Conservation (phyloP, 2,329 filamentous ascomycete species). For the Penicillium concentricum region DNA sequence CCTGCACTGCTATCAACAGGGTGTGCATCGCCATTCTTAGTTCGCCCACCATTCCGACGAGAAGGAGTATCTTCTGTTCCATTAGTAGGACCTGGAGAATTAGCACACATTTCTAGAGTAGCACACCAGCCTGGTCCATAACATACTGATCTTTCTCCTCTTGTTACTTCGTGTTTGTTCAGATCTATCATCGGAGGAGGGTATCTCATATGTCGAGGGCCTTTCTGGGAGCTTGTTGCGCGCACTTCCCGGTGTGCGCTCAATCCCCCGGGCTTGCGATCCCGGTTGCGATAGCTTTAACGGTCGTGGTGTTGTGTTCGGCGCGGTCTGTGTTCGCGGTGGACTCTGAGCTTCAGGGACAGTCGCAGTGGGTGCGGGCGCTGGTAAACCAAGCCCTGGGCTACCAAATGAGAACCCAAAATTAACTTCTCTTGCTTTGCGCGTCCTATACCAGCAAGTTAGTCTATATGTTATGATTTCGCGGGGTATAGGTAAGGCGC, state of each 20-base stretch:
- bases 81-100: constrained; percentile 16
- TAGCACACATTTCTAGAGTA: constrained; percentile 3
- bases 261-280: constrained; percentile 11
- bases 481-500: constrained; percentile 32
- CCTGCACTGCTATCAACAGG: constrained; percentile 7
- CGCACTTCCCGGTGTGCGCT: constrained; percentile 33
- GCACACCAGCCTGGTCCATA: not conserved
- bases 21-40: not conserved
- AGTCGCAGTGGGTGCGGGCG: constrained; percentile 26
- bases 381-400: constrained; percentile 22
- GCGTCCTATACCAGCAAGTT: constrained; percentile 38
- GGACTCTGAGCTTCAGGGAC: constrained; percentile 19
- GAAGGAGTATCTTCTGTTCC: constrained; percentile 5
- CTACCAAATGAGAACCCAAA: constrained; percentile 52
- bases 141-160: constrained; percentile 35
- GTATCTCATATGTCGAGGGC: constrained; percentile 39
- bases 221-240: constrained; percentile 32
- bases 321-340: constrained; percentile 17
- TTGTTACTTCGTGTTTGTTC: constrained; percentile 32
- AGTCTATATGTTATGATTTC: constrained; percentile 25
- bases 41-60: not conserved
- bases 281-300: constrained; percentile 17
- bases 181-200: constrained; percentile 30
- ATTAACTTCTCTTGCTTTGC: constrained; percentile 48
- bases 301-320: constrained; percentile 10